These are phyloP conservation scores for Sesbania bispinosa DNA, from an alignment of 306 rosid genomes.

Conservation along the genomic window DNA sequence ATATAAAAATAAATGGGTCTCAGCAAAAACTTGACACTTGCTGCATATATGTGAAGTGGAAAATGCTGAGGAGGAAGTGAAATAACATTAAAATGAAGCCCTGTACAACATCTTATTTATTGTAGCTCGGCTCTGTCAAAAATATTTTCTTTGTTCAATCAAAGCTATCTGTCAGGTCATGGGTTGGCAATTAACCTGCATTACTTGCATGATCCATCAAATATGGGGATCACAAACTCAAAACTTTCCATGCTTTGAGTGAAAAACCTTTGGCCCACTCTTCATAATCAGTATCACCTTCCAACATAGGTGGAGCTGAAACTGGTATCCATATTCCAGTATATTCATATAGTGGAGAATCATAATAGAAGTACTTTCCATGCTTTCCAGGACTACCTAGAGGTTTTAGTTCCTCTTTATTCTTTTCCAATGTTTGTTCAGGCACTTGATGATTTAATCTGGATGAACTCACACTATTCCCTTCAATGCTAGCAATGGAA, in stretches of 20 bases:
- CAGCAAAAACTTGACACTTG: constrained; percentile 1
- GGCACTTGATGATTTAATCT: constrained; percentile 36
- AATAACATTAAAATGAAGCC: not conserved
- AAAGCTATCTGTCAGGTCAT: constrained; percentile 89
- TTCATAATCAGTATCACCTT: constrained; percentile 60
- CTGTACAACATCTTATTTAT: too few species aligned
- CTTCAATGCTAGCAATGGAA: constrained; percentile 19
- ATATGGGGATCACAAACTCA: constrained; percentile 77
- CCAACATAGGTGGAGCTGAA: constrained; percentile 95
- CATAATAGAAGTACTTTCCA: constrained; percentile 73
- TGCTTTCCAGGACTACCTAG: constrained; percentile 32
- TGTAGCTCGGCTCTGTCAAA: too few species aligned
- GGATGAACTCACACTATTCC: constrained; percentile 15
- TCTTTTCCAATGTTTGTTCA: constrained; percentile 27
- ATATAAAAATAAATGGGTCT: not conserved
- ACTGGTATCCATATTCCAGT: constrained; percentile 99
- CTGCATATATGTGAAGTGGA: not conserved
- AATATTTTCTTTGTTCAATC: too few species aligned
- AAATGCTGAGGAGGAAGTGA: not conserved
- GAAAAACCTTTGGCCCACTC: constrained; percentile 71
- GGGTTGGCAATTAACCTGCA: constrained; percentile 88
- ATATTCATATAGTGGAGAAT: constrained; percentile 66
- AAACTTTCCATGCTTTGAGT: constrained; percentile 70
- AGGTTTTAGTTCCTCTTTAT: constrained; percentile 25
- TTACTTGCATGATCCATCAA: constrained; percentile 91